These are phyloP conservation scores for Geopyxis carbonaria DNA, from an alignment of 495 filamentous ascomycete genomes.

Conservation along the genomic window DNA sequence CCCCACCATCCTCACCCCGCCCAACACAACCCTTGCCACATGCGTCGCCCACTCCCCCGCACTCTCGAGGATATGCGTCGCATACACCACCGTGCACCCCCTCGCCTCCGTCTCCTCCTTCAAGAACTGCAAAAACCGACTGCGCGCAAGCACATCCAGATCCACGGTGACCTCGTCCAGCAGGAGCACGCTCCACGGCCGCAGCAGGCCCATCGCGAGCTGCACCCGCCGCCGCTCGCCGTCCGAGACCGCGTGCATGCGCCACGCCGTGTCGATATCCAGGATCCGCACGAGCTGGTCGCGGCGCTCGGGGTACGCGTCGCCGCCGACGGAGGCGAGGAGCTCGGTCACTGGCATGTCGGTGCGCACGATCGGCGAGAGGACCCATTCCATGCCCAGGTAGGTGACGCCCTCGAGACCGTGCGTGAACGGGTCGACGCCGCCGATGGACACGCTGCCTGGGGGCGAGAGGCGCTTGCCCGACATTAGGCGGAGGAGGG, in stretches of 20 bases:
- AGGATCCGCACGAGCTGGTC: slow-evolving; percentile 77
- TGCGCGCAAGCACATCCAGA: slow-evolving; percentile 66
- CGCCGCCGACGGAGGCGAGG: slow-evolving; percentile 68
- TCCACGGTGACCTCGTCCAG: slow-evolving; percentile 98
- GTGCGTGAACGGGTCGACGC: slow-evolving; percentile 78
- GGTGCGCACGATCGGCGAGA: slow-evolving; percentile 89
- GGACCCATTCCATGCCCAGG: slow-evolving; percentile 84
- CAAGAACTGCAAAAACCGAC: slow-evolving; percentile 73
- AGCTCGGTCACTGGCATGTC: slow-evolving; percentile 85
- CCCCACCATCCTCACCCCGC: slow-evolving; percentile 72
- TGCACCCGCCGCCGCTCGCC: slow-evolving; percentile 85
- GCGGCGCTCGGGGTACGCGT: slow-evolving; percentile 58
- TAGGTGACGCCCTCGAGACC: slow-evolving; percentile 87
- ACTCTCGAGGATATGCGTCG: slow-evolving; percentile 92
- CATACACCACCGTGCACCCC: slow-evolving; percentile 85
- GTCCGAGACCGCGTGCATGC: slow-evolving; percentile 86
- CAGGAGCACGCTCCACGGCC: slow-evolving; percentile 82
- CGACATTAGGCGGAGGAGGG: slow-evolving; percentile 56
- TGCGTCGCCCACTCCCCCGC: slow-evolving; percentile 85
- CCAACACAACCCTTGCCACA: slow-evolving; percentile 83
- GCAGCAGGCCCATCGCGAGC: slow-evolving; percentile 82
- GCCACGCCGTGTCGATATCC: slow-evolving; percentile 81
- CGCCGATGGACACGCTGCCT: slow-evolving; percentile 52
- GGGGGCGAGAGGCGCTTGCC: slow-evolving; percentile 80
- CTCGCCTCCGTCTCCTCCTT: slow-evolving; percentile 69